Conservation (phyloP, 2,329 filamentous ascomycete genomes). For the Ophiostoma fasciatum region DNA sequence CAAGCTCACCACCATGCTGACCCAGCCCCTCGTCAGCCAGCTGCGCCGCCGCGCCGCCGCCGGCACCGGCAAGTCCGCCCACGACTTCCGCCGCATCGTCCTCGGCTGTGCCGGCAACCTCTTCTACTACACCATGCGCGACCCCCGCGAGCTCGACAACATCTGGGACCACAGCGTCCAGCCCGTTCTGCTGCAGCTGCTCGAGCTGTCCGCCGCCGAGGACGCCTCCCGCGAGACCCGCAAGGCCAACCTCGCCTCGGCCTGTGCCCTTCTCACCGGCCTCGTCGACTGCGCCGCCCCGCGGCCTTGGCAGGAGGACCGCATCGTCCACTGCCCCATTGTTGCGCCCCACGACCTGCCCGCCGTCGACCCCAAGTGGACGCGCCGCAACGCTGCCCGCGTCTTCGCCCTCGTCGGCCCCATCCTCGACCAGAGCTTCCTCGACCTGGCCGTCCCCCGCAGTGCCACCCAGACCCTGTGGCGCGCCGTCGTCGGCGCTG, state of each 20-base stretch:
- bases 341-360: slow-evolving; percentile 63
- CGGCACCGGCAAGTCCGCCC: slow-evolving; percentile 37
- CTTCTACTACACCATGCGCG: slow-evolving; percentile 66
- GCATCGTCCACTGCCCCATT: slow-evolving; percentile 45
- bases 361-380: slow-evolving; percentile 72
- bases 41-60: slow-evolving; percentile 45
- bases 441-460: slow-evolving; percentile 44
- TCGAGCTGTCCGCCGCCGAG: slow-evolving; percentile 25
- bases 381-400: slow-evolving; percentile 52
- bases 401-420: slow-evolving; percentile 50
- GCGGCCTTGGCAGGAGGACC: slow-evolving; percentile 59
- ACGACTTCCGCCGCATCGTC: slow-evolving; percentile 41
- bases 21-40: slow-evolving; percentile 53
- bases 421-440: slow-evolving; percentile 45
- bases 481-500: slow-evolving; percentile 43
- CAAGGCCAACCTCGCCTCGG: slow-evolving; percentile 37
- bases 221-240: slow-evolving; percentile 13
- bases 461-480: slow-evolving; percentile 41
- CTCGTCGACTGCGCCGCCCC: slow-evolving; percentile 47
- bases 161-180: slow-evolving; percentile 68
- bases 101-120: slow-evolving; percentile 65
- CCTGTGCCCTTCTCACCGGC: slow-evolving; percentile 56
- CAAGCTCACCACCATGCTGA: slow-evolving; percentile 35
- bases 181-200: slow-evolving; percentile 44
- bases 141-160: slow-evolving; percentile 50